Evolutionary conservation across 768 basidiomycete genomes (phyloP).

Genomic region (Macrocybe gigantea): DNA sequence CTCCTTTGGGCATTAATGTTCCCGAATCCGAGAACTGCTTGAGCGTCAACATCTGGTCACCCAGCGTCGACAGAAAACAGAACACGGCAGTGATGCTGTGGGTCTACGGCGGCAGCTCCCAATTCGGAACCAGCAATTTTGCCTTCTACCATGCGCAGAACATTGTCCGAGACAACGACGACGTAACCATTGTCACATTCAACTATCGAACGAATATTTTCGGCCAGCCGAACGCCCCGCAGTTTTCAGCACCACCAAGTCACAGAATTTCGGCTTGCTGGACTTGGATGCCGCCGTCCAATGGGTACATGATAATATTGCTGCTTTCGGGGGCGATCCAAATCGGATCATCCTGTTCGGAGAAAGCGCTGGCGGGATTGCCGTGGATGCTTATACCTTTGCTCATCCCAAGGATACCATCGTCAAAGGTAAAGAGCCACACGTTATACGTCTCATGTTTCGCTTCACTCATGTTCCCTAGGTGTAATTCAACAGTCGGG

Average conservation of each 20-base stretch:
- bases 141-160: constrained; percentile 18
- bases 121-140: constrained; percentile 23
- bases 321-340: constrained; percentile 30
- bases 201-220: constrained; percentile 31
- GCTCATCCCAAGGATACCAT: constrained; percentile 23
- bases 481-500: constrained; percentile 26
- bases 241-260: constrained; percentile 13
- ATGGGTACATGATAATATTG: constrained; percentile 39
- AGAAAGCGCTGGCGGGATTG: constrained; percentile 24
- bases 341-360: constrained; percentile 28
- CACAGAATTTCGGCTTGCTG: constrained; percentile 29
- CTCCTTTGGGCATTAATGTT: constrained; percentile 11
- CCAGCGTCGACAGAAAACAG: constrained; percentile 19
- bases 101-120: constrained; percentile 29
- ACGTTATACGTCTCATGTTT: not conserved
- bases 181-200: constrained; percentile 24
- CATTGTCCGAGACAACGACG: constrained; percentile 24
- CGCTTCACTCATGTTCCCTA: not conserved
- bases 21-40: constrained; percentile 25
- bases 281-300: constrained; percentile 29
- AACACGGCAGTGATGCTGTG: constrained; percentile 25
- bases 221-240: constrained; percentile 28
- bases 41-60: constrained; percentile 28
- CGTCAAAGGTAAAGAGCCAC: constrained; percentile 19
- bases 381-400: constrained; percentile 22